These are phyloP conservation scores for Rhizomucor pusillus DNA, from an alignment of 371 early-diverging fungal species.

Conservation along the genomic window DNA sequence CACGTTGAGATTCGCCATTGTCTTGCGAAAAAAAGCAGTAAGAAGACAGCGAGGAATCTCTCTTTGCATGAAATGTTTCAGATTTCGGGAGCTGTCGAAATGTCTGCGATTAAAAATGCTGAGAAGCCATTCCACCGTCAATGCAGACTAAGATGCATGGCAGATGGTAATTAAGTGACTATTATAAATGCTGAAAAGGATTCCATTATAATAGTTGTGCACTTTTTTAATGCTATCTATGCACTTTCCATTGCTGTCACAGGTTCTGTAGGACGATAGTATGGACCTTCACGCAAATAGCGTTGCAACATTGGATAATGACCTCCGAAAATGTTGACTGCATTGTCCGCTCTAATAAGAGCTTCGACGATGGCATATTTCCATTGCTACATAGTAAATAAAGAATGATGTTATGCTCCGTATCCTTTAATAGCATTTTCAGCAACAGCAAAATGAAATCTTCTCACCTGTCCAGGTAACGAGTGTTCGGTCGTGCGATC, in stretches of 20 bases:
- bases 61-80: too few relatives aligned
- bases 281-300: conserved; percentile 46
- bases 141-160: too few relatives aligned
- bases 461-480: conserved; percentile 34
- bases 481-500: conserved; percentile 42
- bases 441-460: not conserved
- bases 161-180: too few relatives aligned
- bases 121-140: too few relatives aligned
- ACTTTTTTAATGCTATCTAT: conserved; percentile 8
- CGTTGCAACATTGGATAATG: conserved; percentile 25
- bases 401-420: not conserved
- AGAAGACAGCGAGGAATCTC: too few relatives aligned
- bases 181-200: too few relatives aligned
- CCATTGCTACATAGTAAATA: conserved; percentile 28
- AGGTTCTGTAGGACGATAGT: conserved; percentile 26
- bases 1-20: conserved; percentile 40
- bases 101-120: too few relatives aligned
- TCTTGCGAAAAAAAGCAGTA: not conserved
- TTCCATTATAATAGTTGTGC: too few relatives aligned
- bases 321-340: conserved; percentile 17
- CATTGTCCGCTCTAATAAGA: conserved; percentile 19
- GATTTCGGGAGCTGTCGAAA: too few relatives aligned
- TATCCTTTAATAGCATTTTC: not conserved
- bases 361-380: conserved; percentile 43
- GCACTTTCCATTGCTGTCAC: conserved; percentile 39